These are phyloP conservation scores for Sugiyamaella japonica DNA, from an alignment of 1,139 yeast species.

Conservation along the genomic window DNA sequence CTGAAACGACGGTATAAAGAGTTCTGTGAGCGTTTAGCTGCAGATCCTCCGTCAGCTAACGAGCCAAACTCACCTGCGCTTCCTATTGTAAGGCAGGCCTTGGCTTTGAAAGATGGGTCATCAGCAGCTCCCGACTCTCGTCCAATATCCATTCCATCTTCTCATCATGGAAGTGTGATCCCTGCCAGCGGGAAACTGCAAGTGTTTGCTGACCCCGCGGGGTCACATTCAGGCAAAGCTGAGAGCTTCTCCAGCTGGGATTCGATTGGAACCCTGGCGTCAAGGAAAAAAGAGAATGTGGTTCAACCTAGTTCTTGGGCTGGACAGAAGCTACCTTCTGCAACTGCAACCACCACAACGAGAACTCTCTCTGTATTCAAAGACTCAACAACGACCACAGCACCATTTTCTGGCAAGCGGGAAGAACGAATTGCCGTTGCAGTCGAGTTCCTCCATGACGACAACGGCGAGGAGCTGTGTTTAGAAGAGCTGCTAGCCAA, in stretches of 20 bases:
- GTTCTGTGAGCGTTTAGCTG: conserved; percentile 47
- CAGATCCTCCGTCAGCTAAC: conserved; percentile 35
- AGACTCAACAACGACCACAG: conserved; percentile 35
- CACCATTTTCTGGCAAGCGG: conserved; percentile 43
- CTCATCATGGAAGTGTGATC: conserved; percentile 11
- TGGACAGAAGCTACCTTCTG: conserved; percentile 53
- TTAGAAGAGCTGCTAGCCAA: conserved; percentile 63
- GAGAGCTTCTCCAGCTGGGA: conserved; percentile 46
- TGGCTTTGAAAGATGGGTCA: conserved; percentile 25
- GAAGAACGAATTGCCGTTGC: conserved; percentile 61
- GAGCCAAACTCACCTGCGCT: conserved; percentile 42
- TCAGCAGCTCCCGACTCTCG: not conserved
- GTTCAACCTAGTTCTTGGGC: conserved; percentile 62
- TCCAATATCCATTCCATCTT: not conserved
- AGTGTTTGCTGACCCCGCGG: conserved; percentile 38
- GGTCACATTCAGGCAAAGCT: conserved; percentile 28
- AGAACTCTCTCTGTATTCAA: conserved; percentile 47
- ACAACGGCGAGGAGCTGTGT: conserved; percentile 53
- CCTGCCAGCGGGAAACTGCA: conserved; percentile 27
- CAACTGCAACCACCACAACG: conserved; percentile 25
- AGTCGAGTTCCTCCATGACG: conserved; percentile 47
- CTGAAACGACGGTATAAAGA: conserved; percentile 52
- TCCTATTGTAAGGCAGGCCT: conserved; percentile 31
- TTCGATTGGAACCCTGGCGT: conserved; percentile 52
- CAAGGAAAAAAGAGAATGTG: conserved; percentile 65